Conservation (phyloP, 2,329 filamentous ascomycete genomes). For the Metarhizium guizhouense region DNA sequence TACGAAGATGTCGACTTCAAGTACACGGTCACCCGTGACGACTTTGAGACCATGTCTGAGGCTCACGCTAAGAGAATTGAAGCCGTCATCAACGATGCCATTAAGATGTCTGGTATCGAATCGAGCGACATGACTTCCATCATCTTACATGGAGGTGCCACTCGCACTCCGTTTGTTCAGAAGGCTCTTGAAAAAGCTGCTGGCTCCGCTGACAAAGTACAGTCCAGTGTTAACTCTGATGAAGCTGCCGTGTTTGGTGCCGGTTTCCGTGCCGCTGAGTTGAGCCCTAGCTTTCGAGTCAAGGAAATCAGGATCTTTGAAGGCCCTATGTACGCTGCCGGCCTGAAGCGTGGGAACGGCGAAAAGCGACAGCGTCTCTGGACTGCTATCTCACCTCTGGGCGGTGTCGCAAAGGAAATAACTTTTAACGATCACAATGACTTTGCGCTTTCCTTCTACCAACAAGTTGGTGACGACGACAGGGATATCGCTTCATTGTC, state of each 20-base stretch:
- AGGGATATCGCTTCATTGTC: slow-evolving; percentile 56
- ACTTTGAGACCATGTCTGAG: slow-evolving; percentile 73
- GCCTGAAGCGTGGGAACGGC: slow-evolving; percentile 63
- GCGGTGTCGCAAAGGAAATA: slow-evolving; percentile 70
- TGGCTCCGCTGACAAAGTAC: slow-evolving; percentile 68
- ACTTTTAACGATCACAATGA: slow-evolving; percentile 76
- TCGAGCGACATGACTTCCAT: slow-evolving; percentile 75
- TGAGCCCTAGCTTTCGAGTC: slow-evolving; percentile 93
- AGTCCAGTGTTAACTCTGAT: slow-evolving; percentile 92
- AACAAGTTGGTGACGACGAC: slow-evolving; percentile 54
- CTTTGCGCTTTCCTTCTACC: slow-evolving; percentile 71
- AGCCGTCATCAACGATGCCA: slow-evolving; percentile 61
- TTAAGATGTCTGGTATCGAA: slow-evolving; percentile 63
- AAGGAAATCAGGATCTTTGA: slow-evolving; percentile 92
- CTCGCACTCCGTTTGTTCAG: slow-evolving; percentile 90
- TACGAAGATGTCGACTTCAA: slow-evolving; percentile 90
- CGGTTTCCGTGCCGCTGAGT: slow-evolving; percentile 82
- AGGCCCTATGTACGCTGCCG: slow-evolving; percentile 61
- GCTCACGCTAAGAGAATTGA: slow-evolving; percentile 60
- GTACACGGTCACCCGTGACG: slow-evolving; percentile 72
- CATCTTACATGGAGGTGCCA: slow-evolving; percentile 85
- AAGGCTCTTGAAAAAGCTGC: slow-evolving; percentile 71
- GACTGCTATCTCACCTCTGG: slow-evolving; percentile 65
- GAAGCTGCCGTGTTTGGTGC: slow-evolving; percentile 95
- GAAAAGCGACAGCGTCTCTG: slow-evolving; percentile 79